These are phyloP conservation scores for Hyaloscypha variabilis DNA, from an alignment of 495 filamentous ascomycete genomes.

Conservation along the genomic window DNA sequence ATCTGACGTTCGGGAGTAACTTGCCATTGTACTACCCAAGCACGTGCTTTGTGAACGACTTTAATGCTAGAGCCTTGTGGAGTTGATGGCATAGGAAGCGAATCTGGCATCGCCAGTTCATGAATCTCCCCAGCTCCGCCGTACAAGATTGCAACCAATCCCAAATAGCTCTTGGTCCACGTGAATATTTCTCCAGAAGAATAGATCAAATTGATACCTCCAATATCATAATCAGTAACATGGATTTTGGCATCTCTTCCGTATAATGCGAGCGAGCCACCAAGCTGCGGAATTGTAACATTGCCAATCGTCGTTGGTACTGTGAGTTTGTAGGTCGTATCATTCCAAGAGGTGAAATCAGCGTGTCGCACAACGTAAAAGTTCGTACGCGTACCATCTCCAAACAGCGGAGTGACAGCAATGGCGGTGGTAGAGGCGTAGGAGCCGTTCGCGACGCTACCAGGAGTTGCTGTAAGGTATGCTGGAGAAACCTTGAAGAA, in stretches of 20 bases:
- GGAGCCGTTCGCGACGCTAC: constrained; percentile 47
- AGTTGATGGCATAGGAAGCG: no score
- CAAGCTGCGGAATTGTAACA: constrained; percentile 65
- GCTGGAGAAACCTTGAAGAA: constrained; percentile 70
- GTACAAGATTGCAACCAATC: constrained; percentile 68
- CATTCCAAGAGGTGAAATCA: constrained; percentile 56
- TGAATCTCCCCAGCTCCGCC: constrained; percentile 72
- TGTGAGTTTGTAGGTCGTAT: constrained; percentile 62
- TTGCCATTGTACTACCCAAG: no score
- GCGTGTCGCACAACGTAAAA: constrained; percentile 70
- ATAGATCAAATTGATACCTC: constrained; percentile 65
- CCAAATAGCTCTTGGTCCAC: constrained; percentile 61
- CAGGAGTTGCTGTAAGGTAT: constrained; percentile 49
- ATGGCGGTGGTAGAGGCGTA: constrained; percentile 41
- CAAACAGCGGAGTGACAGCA: constrained; percentile 60
- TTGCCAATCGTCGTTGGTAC: constrained; percentile 63
- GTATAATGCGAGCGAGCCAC: constrained; percentile 62
- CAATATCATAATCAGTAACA: constrained; percentile 73
- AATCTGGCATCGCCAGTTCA: constrained; percentile 70
- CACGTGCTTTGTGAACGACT: no score
- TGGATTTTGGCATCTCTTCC: constrained; percentile 76
- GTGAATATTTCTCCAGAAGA: constrained; percentile 78
- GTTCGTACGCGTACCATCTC: constrained; percentile 49
- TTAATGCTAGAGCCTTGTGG: no score
- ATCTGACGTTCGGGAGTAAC: no score